Evolutionary conservation across 2,329 filamentous ascomycete genomes (phyloP), one percentile per base, ranked within the genome.

Genomic region (Fonsecaea pedrosoi): DNA sequence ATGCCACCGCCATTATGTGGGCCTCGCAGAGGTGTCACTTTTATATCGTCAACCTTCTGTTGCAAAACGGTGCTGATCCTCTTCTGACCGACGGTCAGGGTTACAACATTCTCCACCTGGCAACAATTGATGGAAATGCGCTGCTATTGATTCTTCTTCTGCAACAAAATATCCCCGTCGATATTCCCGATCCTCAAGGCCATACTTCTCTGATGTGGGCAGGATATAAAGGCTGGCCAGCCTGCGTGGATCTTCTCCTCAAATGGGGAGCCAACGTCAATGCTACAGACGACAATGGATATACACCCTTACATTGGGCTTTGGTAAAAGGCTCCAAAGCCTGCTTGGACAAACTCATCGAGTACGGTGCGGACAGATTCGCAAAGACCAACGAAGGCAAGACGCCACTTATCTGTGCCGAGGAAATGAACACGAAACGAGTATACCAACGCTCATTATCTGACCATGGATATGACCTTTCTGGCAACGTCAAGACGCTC

Each of bases 191-290:
- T 79, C 87, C 88, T 59, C 94, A 93, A 76, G 92, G 94, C 5
- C 96, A 99, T 79, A 98, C 95, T 0, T 90, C 90, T 68, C 84
- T 99, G 68, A 99, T 99, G 95, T 99, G 95, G 95, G 92, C 95
- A 18, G 94, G 94, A 15, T 99, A 99, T 82, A 99, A 99, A 80
- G 95, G 96, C 40, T 97, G 90, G 77, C 92, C 94, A 0, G 89
- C 90, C 55, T 96, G 92, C 73, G 94, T 98, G 56, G 95, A 98
- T 76, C 79, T 98, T 53, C 94, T 97, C 71, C 81, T 99, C 66
- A 89, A 93, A 73, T 99, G 95, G 93, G 96, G 95, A 61, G 95
- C 95, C 42, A 95, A 93, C 76, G 92, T 97, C 8, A 92, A 96
- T 78, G 90, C 92, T 38, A 88, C 86, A 35, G 95, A 99, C 74